Conservation (phyloP, 169 alveolate genomes). For the Babesia bigemina region DNA sequence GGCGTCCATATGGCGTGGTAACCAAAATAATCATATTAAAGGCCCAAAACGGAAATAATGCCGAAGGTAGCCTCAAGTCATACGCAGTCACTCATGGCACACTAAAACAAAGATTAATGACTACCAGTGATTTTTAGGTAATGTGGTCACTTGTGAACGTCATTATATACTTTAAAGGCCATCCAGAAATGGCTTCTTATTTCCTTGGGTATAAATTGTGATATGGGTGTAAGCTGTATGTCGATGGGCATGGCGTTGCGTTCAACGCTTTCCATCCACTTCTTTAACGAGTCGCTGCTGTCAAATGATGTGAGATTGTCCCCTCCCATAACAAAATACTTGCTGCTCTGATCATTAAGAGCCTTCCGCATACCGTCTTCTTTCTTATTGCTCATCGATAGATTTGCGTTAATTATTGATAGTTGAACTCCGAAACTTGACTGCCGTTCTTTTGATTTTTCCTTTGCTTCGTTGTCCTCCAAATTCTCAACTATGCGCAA, state of each 20-base stretch:
- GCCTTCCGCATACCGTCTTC: neutral
- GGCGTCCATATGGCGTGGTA: no score
- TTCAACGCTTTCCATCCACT: slow-evolving; percentile 56
- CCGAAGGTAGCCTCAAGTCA: no score
- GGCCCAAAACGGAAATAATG: no score
- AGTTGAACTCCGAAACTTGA: neutral
- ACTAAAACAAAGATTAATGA: no score
- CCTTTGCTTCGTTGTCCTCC: neutral
- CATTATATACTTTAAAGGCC: slow-evolving; percentile 10
- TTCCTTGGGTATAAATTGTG: slow-evolving; percentile 35
- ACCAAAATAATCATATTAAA: no score
- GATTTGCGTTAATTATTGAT: neutral
- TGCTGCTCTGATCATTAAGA: neutral
- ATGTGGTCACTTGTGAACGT: no score
- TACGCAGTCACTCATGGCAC: no score
- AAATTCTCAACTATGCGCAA: neutral
- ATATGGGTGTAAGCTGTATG: slow-evolving; percentile 51
- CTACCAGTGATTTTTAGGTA: no score
- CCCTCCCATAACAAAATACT: slow-evolving; percentile 60
- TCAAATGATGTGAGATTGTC: slow-evolving; percentile 5
- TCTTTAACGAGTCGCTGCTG: slow-evolving; percentile 1
- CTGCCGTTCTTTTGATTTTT: neutral
- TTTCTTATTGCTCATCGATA: neutral
- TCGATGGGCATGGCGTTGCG: slow-evolving; percentile 61
- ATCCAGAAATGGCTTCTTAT: slow-evolving; percentile 16